Conservation (phyloP, 345 rosid species). For the Eucalyptus regnans region DNA sequence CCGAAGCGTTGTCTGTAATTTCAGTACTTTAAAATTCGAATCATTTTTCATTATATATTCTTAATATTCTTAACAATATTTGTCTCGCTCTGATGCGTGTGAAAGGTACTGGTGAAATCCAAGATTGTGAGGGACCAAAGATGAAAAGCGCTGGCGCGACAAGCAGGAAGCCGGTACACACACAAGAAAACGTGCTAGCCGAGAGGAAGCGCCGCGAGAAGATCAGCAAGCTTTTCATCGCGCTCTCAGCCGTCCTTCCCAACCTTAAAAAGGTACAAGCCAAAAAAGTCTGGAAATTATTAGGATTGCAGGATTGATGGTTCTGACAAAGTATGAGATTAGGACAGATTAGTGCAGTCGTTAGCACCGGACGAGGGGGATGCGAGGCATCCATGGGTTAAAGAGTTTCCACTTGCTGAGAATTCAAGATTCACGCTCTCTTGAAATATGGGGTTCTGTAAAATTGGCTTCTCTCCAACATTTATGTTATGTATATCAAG, state of each 20-base stretch:
- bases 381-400: neutral
- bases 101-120: neutral
- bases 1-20: neutral
- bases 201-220: constrained; percentile 80
- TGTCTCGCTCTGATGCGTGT: neutral
- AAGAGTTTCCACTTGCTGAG: neutral
- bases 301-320: neutral
- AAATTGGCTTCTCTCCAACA: neutral
- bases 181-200: constrained; percentile 69
- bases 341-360: neutral
- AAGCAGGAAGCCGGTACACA: constrained; percentile 22
- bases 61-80: neutral
- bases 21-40: neutral
- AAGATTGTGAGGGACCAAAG: neutral
- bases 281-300: neutral
- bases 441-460: neutral
- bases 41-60: neutral
- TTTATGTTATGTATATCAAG: neutral
- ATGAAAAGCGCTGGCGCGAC: neutral
- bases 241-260: constrained; percentile 65
- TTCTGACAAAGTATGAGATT: neutral
- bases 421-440: neutral
- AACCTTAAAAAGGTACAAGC: constrained; percentile 54
- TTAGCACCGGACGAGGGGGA: neutral
- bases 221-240: constrained; percentile 50